Evolutionary conservation across 371 early-diverging fungal genomes (phyloP).

Genomic region (Mucor velutinosus): DNA sequence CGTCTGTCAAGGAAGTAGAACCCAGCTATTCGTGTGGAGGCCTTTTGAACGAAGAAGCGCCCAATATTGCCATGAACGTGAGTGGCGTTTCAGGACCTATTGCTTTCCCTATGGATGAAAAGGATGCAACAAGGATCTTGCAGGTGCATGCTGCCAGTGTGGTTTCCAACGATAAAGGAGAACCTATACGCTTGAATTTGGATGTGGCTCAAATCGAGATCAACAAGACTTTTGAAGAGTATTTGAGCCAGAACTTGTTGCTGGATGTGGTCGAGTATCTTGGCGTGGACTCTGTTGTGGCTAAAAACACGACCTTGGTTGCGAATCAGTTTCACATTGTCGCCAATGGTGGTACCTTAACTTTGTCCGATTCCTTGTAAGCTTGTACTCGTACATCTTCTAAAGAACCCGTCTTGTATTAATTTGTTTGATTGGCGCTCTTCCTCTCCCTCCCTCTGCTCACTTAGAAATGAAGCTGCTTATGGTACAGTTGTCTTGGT

Average conservation of each 20-base stretch:
- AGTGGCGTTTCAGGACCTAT: slow-evolving; percentile 4
- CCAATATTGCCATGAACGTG: slow-evolving; percentile 2
- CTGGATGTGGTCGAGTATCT: background rate
- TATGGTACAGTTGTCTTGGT: slow-evolving; percentile 3
- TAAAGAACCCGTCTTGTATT: background rate
- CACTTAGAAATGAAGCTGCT: background rate
- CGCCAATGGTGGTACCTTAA: background rate
- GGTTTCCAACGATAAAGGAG: background rate
- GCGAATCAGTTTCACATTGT: slow-evolving; percentile 1
- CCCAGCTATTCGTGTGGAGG: background rate
- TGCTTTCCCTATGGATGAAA: slow-evolving; percentile 5
- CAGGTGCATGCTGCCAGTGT: background rate
- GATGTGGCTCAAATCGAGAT: background rate
- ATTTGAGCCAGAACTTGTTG: background rate
- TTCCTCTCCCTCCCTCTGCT: background rate
- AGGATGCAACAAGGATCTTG: background rate
- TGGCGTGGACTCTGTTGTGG: background rate
- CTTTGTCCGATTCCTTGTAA: background rate
- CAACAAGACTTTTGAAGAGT: slow-evolving; percentile 5
- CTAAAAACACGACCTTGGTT: background rate
- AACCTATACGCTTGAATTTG: background rate
- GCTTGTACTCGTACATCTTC: background rate
- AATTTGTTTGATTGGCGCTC: background rate
- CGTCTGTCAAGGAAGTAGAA: background rate
- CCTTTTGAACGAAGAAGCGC: background rate